Conservation (phyloP, 495 filamentous ascomycete genomes). For the Lasiosphaeria hispida region DNA sequence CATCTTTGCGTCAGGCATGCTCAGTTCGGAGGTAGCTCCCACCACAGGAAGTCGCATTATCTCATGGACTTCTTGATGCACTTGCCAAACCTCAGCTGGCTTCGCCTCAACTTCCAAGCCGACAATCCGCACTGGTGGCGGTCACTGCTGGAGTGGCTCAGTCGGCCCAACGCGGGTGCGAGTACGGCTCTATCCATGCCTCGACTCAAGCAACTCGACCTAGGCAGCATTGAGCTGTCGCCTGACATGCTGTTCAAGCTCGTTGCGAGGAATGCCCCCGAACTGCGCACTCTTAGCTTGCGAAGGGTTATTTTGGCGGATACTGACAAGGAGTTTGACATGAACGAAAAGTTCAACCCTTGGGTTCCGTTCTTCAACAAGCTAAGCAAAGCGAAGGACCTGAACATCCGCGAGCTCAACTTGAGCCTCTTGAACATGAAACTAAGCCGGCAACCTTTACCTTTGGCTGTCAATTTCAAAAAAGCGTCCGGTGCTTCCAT, state of each 20-base stretch:
- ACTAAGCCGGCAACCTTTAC: too few species aligned
- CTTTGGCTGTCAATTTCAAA: neutral
- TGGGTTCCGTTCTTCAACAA: conserved; percentile 22
- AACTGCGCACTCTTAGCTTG: conserved; percentile 34
- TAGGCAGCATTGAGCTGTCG: conserved; percentile 31
- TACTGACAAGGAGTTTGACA: neutral
- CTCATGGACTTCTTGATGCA: conserved; percentile 28
- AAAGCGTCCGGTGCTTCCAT: neutral
- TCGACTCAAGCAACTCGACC: conserved; percentile 35
- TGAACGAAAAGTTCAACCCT: conserved; percentile 15
- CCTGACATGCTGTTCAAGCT: conserved; percentile 26
- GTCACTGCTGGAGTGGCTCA: conserved; percentile 7
- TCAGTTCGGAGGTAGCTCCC: too few species aligned
- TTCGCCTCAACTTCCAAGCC: conserved; percentile 36
- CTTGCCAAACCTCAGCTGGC: conserved; percentile 31
- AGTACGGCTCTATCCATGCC: conserved; percentile 15
- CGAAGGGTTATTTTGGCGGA: conserved; percentile 26
- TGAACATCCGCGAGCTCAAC: neutral
- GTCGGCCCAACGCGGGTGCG: conserved; percentile 1
- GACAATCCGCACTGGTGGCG: neutral
- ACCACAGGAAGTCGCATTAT: neutral
- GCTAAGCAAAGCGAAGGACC: neutral
- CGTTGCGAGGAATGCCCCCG: conserved; percentile 34
- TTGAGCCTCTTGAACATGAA: neutral
- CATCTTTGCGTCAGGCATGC: conserved; percentile 25